These are phyloP conservation scores for Plasmodium sp. DNA, from an alignment of 169 alveolate species.

Conservation along the genomic window DNA sequence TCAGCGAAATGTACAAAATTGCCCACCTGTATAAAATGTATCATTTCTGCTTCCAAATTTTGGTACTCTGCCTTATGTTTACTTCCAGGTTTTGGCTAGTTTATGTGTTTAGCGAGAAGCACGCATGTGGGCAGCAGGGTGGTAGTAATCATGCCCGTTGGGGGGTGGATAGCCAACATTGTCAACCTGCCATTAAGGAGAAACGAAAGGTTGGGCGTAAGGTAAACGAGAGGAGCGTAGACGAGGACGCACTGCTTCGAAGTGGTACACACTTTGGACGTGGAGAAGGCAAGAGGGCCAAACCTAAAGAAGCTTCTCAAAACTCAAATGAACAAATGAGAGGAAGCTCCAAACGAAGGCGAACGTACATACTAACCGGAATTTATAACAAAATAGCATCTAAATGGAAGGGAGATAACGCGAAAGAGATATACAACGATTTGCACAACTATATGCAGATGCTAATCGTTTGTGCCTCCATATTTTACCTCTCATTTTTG, in stretches of 20 bases:
- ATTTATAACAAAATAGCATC: conserved; percentile 39
- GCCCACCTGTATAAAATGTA: conserved; percentile 30
- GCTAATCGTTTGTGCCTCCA: conserved; percentile 40
- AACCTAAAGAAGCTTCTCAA: neutral
- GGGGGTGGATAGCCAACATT: neutral
- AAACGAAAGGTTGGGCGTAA: neutral
- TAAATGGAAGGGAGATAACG: conserved; percentile 13
- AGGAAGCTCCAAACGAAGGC: neutral
- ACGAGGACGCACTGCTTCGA: neutral
- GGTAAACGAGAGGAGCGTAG: neutral
- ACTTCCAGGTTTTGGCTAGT: conserved; percentile 51
- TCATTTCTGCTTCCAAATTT: conserved; percentile 22
- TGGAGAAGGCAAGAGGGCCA: neutral
- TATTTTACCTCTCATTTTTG: conserved; percentile 52
- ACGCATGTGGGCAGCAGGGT: neutral
- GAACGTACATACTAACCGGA: conserved; percentile 18
- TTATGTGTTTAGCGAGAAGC: conserved; percentile 39
- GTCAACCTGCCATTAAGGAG: neutral
- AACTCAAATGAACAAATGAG: neutral
- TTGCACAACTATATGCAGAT: conserved; percentile 68
- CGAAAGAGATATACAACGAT: conserved; percentile 33
- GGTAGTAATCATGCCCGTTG: neutral
- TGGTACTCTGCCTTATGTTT: conserved; percentile 31
- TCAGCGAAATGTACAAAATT: conserved; percentile 71
- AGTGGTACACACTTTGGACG: neutral